Base-by-base conservation (phyloP, 495 filamentous ascomycete genomes). In the Penicillium chermesinum region DNA sequence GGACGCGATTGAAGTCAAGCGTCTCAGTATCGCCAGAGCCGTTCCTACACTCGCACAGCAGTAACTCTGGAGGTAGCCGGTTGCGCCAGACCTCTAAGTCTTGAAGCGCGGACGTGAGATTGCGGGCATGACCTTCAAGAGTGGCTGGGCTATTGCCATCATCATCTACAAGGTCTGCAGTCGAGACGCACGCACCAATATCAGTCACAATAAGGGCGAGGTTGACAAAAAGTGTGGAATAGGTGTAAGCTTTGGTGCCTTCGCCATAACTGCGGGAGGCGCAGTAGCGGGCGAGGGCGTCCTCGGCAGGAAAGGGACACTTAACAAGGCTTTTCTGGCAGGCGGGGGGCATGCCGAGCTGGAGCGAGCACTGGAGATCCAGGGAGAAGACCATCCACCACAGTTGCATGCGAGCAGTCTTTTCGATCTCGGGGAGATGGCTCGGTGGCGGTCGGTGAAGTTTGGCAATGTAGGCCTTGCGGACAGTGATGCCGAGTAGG, bases 401-500 rank as follows among this genome's bases (percentile, higher is more conserved):
- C 42, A 44, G 27, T 19, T 44, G 42, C 42, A 44, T 44, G 25
- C 27, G 42, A 34, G 42, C 42, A 34, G 42, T 44, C 30, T 44
- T 44, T 44, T 33, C 42, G 14, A 12, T 9, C 27, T 44, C 42
- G 15, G 42, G 16, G 15, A 44, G 27, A 44, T 34, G 27, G 30
- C 25, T 35, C 27, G 42, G 42, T 17, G 42, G 42, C 21, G 30
- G 42, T 44, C 42, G 42, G 20, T 35, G 25, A n/a, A 44, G 27
- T 19, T 44, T 44, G 14, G 42, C 42, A 17, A 44, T 44, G 27
- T 44, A 44, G 21, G 42, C 42, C 27, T 44, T 44, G 42, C 42
- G 42, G 14, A 44, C 25, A 19, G 42, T 35, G 9, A 44, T 44
- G 25, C 42, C 42, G 7, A 44, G 25, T 16, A 44, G 27, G 27